phyloP scores from a whole-genome alignment of 2,329 filamentous ascomycete species.

The Aspergillus nomiae region DNA sequence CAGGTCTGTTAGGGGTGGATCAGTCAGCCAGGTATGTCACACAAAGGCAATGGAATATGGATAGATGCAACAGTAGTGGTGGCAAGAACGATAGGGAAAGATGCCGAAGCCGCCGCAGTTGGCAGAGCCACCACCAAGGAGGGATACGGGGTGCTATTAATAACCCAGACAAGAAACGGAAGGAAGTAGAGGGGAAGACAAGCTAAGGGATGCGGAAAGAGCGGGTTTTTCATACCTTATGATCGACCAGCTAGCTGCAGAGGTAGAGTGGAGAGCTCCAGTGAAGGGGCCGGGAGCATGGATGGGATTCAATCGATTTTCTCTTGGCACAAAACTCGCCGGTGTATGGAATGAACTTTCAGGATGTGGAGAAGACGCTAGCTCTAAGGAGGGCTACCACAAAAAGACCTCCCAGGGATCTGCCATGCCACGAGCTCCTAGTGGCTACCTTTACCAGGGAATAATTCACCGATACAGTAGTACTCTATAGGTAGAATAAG shows the following conservation, averaged over 20 bases:
- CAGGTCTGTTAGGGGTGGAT: background rate
- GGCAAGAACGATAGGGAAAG: background rate
- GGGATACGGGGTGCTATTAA: background rate
- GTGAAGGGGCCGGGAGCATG: background rate
- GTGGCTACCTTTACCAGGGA: background rate
- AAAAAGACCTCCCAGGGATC: background rate
- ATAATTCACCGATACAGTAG: background rate
- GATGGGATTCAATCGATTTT: background rate
- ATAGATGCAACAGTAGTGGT: background rate
- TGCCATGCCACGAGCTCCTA: background rate
- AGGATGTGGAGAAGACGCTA: background rate
- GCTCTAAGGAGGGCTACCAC: background rate
- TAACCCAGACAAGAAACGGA: slow-evolving; percentile 4
- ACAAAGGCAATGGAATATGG: background rate
- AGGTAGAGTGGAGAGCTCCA: background rate
- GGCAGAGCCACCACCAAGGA: background rate
- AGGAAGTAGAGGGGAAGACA: background rate
- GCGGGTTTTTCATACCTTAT: background rate
- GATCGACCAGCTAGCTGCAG: background rate
- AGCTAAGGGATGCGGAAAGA: background rate
- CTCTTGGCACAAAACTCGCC: background rate
- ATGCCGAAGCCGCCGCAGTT: background rate
- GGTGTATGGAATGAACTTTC: background rate
- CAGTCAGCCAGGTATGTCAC: background rate
- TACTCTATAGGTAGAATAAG: background rate